Conservation (phyloP, 257 asterid species). For the Craterostigma plantagineum region DNA sequence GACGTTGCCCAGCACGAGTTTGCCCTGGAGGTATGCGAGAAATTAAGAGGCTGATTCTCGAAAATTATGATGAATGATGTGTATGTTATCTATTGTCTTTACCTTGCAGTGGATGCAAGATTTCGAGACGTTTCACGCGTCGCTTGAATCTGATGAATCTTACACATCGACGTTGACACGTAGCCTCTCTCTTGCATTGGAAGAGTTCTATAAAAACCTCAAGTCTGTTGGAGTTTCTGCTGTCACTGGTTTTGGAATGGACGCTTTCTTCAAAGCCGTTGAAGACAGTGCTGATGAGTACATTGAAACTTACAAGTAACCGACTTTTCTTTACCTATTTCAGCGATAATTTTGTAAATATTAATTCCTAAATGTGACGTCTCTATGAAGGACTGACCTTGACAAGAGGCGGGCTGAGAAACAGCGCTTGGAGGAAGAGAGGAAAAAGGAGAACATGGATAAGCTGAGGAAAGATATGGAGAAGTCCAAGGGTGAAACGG, state of each 20-base stretch:
- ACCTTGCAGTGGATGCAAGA: conserved; percentile 91
- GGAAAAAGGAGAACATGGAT: conserved; percentile 56
- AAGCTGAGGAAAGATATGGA: conserved; percentile 86
- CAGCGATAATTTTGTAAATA: neutral
- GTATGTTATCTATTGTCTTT: neutral
- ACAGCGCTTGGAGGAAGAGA: conserved; percentile 63
- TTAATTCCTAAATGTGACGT: too few relatives aligned
- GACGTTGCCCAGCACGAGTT: conserved; percentile 87
- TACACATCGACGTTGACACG: conserved; percentile 75
- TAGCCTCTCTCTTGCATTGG: conserved; percentile 77
- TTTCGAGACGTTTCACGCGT: conserved; percentile 75
- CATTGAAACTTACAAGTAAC: conserved; percentile 81
- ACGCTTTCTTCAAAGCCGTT: conserved; percentile 60
- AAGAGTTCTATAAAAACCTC: conserved; percentile 77
- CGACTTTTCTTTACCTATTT: neutral
- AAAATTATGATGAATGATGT: too few relatives aligned
- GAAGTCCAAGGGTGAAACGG: conserved; percentile 57
- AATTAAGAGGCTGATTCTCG: too few relatives aligned
- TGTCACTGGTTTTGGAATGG: conserved; percentile 80
- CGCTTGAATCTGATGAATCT: conserved; percentile 64
- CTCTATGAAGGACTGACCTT: conserved; percentile 71
- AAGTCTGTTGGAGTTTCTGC: conserved; percentile 92
- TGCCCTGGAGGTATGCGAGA: conserved; percentile 97
- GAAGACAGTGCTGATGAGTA: conserved; percentile 82
- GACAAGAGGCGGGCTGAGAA: conserved; percentile 82